These are phyloP conservation scores for Candida sp. DNA, from an alignment of 1,139 yeast genomes.

Conservation along the genomic window DNA sequence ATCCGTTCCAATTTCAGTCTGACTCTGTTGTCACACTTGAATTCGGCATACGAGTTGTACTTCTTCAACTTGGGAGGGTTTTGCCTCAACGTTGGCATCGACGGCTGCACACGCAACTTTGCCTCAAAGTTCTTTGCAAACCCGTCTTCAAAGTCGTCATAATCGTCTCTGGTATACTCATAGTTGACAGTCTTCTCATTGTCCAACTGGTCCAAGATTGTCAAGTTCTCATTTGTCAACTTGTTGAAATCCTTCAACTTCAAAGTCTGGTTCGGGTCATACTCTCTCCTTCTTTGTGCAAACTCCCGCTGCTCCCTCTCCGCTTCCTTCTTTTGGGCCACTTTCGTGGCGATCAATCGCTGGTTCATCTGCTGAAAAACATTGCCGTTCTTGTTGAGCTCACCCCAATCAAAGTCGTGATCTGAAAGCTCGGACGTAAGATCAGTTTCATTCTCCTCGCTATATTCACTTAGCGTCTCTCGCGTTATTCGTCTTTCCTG, in stretches of 20 bases:
- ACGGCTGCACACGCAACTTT: constrained; percentile 15
- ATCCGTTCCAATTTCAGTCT: constrained; percentile 45
- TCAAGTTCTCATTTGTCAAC: constrained; percentile 19
- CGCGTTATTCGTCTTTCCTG: constrained; percentile 15
- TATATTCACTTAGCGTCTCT: constrained; percentile 35
- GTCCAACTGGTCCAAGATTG: constrained; percentile 31
- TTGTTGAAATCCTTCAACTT: constrained; percentile 33
- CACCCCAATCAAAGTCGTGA: constrained; percentile 46
- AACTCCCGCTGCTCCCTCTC: constrained; percentile 40
- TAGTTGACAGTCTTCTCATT: constrained; percentile 40
- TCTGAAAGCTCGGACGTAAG: constrained; percentile 44
- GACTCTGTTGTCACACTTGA: constrained; percentile 37
- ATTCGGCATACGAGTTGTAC: constrained; percentile 38
- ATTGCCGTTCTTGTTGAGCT: constrained; percentile 40
- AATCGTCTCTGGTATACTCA: constrained; percentile 43
- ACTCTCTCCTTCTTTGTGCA: constrained; percentile 19
- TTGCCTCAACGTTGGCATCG: constrained; percentile 16
- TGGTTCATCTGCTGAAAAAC: constrained; percentile 29
- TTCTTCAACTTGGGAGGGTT: constrained; percentile 22
- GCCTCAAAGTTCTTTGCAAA: constrained; percentile 20
- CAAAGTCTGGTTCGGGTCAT: constrained; percentile 27
- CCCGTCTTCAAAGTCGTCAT: constrained; percentile 45
- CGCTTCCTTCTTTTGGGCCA: constrained; percentile 35
- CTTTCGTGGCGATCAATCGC: constrained; percentile 26
- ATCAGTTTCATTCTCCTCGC: constrained; percentile 46